These are phyloP conservation scores for Chaetomiaceae sp. DNA, from an alignment of 2,329 filamentous ascomycete species.

Conservation along the genomic window DNA sequence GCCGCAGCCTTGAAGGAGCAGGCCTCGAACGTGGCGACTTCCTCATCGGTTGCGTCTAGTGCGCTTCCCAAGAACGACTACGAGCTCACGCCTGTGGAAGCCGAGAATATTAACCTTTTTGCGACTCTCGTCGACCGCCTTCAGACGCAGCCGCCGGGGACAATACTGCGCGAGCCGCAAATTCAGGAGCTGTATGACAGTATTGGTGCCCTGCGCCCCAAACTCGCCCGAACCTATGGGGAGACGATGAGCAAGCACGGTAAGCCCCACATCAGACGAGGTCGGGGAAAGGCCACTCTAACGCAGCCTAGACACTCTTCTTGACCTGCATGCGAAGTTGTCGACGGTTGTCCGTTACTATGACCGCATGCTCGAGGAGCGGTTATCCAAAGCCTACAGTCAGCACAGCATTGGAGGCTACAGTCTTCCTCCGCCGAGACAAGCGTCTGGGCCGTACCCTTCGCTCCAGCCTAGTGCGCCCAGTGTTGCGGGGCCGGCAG, in stretches of 20 bases:
- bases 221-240: slow-evolving; percentile 90
- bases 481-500: slow-evolving; percentile 52
- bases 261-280: slow-evolving; percentile 39
- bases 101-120: slow-evolving; percentile 96
- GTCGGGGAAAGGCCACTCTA: slow-evolving; percentile 29
- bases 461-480: slow-evolving; percentile 56
- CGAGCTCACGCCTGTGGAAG: slow-evolving; percentile 87
- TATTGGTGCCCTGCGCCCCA: slow-evolving; percentile 87
- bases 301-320: slow-evolving; percentile 65
- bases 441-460: slow-evolving; percentile 63
- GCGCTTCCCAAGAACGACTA: slow-evolving; percentile 82
- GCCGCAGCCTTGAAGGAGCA: slow-evolving; percentile 79
- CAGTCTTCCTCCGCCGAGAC: slow-evolving; percentile 49
- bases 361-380: slow-evolving; percentile 94
- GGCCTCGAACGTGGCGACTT: slow-evolving; percentile 50
- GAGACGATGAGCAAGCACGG: slow-evolving; percentile 99
- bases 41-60: slow-evolving; percentile 49
- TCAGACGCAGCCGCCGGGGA: slow-evolving; percentile 91
- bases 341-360: slow-evolving; percentile 97
- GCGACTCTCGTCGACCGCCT: slow-evolving; percentile 88
- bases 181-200: slow-evolving; percentile 98
- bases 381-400: slow-evolving; percentile 86
- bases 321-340: slow-evolving; percentile 91
- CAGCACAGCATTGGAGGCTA: slow-evolving; percentile 71
- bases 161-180: slow-evolving; percentile 92